These are phyloP conservation scores for Malus asiatica DNA, from an alignment of 306 rosid genomes.

Conservation along the genomic window DNA sequence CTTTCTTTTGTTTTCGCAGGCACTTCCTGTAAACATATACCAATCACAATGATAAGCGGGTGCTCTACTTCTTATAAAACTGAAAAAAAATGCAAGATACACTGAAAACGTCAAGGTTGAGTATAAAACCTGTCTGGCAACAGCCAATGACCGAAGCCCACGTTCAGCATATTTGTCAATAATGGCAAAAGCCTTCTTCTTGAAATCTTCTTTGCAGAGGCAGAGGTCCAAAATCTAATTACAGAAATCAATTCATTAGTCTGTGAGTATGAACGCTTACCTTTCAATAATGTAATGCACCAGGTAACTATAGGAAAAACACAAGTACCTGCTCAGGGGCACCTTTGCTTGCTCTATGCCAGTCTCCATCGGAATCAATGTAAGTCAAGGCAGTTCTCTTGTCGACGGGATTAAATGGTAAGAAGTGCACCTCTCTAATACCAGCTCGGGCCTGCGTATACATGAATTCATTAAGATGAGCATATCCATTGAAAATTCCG, in stretches of 20 bases:
- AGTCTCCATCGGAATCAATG: constrained; percentile 63
- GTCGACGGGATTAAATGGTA: constrained; percentile 94
- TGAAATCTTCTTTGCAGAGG: constrained; percentile 77
- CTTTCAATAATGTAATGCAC: neutral
- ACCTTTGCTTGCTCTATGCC: constrained; percentile 99
- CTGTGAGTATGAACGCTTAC: neutral
- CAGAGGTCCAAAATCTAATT: constrained; percentile 64
- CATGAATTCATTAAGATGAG: neutral
- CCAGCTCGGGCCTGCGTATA: constrained; percentile 81
- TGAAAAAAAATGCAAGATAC: neutral
- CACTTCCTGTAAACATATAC: constrained; percentile 54
- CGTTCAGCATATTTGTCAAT: constrained; percentile 96
- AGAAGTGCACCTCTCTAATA: constrained; percentile 74
- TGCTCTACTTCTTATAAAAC: neutral
- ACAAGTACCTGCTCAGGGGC: constrained; percentile 92
- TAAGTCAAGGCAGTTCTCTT: constrained; percentile 99
- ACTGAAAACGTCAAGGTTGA: neutral
- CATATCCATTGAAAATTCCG: neutral
- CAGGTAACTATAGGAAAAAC: constrained; percentile 1
- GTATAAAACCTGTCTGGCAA: constrained; percentile 78
- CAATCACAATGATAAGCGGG: neutral
- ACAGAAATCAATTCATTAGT: constrained; percentile 15
- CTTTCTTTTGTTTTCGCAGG: constrained; percentile 78
- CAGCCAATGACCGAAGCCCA: constrained; percentile 94
- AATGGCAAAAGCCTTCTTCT: constrained; percentile 55